Evolutionary conservation across 1,284 basidiomycete genomes (phyloP).

Genomic region (Termitomyces sp.): DNA sequence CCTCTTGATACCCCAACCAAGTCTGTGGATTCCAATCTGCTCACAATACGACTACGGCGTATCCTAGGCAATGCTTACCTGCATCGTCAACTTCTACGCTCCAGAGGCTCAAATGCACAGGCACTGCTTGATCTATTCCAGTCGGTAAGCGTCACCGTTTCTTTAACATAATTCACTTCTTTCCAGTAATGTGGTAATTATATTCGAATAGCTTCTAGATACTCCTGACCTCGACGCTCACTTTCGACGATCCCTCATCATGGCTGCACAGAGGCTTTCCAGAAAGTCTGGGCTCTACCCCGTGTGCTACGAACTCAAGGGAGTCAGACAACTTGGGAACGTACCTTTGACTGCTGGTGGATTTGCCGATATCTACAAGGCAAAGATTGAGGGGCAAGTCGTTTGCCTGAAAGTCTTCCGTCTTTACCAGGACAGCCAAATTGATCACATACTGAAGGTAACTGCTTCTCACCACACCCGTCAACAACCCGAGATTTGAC

Average conservation of each 20-base stretch:
- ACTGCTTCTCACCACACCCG: no score
- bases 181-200: no score
- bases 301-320: not conserved
- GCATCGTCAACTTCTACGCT: not conserved
- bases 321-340: not conserved
- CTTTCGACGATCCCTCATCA: not conserved
- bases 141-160: not conserved
- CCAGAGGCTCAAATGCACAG: constrained; percentile 1
- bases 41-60: not conserved
- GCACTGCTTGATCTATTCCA: constrained; percentile 6
- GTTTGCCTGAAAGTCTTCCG: constrained; percentile 11
- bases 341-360: constrained; percentile 1
- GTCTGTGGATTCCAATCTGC: not conserved
- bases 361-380: constrained; percentile 10
- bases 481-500: not conserved
- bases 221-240: not conserved
- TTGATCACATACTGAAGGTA: constrained; percentile 6
- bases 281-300: not conserved
- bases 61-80: not conserved
- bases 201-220: not conserved
- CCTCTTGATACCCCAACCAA: no score
- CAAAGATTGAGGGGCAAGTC: not conserved
- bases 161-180: no score
- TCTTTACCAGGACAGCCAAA: constrained; percentile 2
- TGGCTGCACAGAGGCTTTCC: not conserved